Base-by-base conservation (phyloP, 495 filamentous ascomycete species). In the Hypoxylon subgilvum region DNA sequence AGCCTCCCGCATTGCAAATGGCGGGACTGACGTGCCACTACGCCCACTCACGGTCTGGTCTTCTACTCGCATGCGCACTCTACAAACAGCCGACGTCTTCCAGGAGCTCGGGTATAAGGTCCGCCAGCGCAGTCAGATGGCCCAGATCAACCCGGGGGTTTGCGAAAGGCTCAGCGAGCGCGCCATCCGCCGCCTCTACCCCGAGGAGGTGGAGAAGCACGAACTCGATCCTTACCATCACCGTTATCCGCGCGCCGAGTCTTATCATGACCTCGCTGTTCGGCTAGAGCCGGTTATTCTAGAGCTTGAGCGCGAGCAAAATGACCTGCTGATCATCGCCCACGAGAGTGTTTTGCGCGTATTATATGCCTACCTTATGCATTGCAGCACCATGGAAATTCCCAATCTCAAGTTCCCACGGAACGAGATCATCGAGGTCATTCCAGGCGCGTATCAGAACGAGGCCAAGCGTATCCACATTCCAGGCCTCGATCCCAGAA, bases 201-300 rank as follows among this genome's bases (percentile, higher is more conserved):
- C 93, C 1, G 88, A 95, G 13, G 95, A 99, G 69, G 90, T 96
- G 22, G 77, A 83, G 42, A 96, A 93, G 76, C 94, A 99, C 69
- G 90, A 96, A 68, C 77, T 87, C 40, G 94, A 99, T 71, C 94
- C 95, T 5, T 99, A 97, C 66, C 94, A 99, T 69, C 94, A 99
- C 69, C 84, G 94, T 30, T 99, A 97, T 68, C 94, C 94, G 22
- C 82, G 94, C 41, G 94, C 93, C 34, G 94, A 99, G 91, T 97
- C 93, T 17, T 99, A 99, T 70, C 94, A 99, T 72, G 94, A 99
- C 69, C 84, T 99, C 31, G 95, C 95, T 18, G 94, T 97, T 50
- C 89, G 95, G 16, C 84, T 97, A n/a, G 95, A 99, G 72, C 95
- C 95, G 6, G 94, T 99, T 56, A 99, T 99, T 71, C 83, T 99